Percentiles rank a stretch among this genome's conserved stretches.
Evolutionary conservation across 2,329 filamentous ascomycete species (phyloP).

Genomic region (Lachnum nothofagi): DNA sequence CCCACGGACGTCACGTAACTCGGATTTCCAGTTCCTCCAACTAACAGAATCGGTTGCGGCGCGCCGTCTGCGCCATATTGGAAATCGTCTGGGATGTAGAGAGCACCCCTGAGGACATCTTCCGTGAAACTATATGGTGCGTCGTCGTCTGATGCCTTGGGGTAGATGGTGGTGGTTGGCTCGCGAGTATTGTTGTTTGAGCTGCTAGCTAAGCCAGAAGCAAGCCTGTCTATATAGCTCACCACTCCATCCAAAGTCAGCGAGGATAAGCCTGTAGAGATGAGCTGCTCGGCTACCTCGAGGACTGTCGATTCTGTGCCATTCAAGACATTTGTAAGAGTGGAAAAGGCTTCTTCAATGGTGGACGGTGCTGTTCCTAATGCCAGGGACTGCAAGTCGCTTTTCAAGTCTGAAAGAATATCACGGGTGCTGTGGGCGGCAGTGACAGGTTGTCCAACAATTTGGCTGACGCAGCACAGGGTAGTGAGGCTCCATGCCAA

Average conservation of each 20-base stretch:
- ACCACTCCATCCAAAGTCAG: neutral
- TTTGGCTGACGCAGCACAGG: neutral
- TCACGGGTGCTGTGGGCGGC: neutral
- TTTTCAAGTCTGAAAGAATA: neutral
- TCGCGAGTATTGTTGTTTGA: neutral
- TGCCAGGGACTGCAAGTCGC: neutral
- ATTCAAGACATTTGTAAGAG: neutral
- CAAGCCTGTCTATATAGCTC: neutral
- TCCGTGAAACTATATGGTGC: neutral
- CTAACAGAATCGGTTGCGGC: constrained; percentile 27
- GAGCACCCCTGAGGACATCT: constrained; percentile 42
- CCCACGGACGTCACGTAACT: constrained; percentile 34
- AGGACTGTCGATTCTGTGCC: neutral
- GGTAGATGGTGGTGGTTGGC: neutral
- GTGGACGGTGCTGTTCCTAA: neutral
- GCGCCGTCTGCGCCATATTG: constrained; percentile 41
- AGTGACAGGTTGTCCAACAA: neutral
- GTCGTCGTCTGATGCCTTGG: neutral
- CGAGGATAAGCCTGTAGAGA: neutral
- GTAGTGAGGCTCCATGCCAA: neutral
- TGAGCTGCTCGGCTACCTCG: neutral
- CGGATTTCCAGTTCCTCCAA: constrained; percentile 45
- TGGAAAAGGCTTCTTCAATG: neutral
- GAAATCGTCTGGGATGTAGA: constrained; percentile 48
- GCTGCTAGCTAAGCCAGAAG: neutral